phyloP scores from a whole-genome alignment of 805 yeast genomes.

The Metschnikowia lunata region DNA sequence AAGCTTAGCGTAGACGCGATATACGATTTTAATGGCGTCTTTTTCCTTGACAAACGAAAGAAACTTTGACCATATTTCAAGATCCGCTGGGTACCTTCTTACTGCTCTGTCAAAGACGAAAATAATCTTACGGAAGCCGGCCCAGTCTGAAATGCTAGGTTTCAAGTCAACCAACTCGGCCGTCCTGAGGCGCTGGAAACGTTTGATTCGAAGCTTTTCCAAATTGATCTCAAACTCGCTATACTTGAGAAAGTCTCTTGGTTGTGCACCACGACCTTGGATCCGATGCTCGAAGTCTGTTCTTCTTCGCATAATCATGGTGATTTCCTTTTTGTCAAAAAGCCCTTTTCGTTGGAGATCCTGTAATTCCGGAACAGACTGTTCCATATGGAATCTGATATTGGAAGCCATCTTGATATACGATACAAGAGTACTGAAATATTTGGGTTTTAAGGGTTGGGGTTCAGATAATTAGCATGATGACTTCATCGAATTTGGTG shows the following conservation, averaged over 20 bases:
- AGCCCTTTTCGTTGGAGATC: constrained; percentile 78
- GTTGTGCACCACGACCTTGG: constrained; percentile 74
- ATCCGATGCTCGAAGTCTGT: constrained; percentile 94
- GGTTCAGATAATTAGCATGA: no score
- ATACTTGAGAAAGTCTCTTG: constrained; percentile 74
- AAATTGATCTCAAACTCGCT: constrained; percentile 75
- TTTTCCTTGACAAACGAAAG: constrained; percentile 61
- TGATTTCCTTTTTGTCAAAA: constrained; percentile 78
- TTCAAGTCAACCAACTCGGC: constrained; percentile 54
- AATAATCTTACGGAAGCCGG: constrained; percentile 73
- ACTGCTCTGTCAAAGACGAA: constrained; percentile 83
- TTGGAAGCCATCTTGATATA: constrained; percentile 34
- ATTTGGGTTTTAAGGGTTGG: no score
- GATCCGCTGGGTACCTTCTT: constrained; percentile 70
- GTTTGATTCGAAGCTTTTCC: constrained; percentile 70
- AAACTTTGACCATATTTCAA: constrained; percentile 74
- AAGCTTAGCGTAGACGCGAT: constrained; percentile 70
- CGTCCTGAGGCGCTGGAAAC: constrained; percentile 57
- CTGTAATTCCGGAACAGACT: constrained; percentile 85
- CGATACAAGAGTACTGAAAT: no score
- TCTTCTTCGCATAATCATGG: constrained; percentile 82
- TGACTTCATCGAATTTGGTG: not conserved
- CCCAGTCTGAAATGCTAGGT: constrained; percentile 78
- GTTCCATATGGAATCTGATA: constrained; percentile 53
- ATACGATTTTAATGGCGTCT: constrained; percentile 67